Evolutionary conservation across 108 stramenopile species (phyloP), one percentile per base, ranked within the genome.

Genomic region (Skeletonema potamos): DNA sequence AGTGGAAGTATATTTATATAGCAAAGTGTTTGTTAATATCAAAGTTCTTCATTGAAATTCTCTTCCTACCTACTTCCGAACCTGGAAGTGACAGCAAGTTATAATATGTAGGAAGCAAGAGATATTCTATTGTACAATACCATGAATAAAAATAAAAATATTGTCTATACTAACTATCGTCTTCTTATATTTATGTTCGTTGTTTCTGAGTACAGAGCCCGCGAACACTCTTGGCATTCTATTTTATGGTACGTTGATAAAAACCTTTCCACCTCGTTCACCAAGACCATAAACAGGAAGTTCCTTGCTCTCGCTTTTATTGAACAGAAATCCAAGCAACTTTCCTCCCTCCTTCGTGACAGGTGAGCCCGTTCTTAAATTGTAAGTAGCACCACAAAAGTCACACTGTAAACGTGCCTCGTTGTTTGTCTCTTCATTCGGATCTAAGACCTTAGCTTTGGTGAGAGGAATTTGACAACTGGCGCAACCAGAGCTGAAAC

Each of bases 301-400:
- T 11, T 82, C 62, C 22, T 63, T 81, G 0, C 11, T 46, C 57
- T 85, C 63, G 3, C 74, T 56, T 39, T 78, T 62, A n/a, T 66
- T 62, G 30, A 82, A 63, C 27, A 78, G 73, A 62, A 93, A 85
- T 33, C 87, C 87, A 26, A 93, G 67, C 18, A 91, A 41, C 33
- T 87, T 87, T 11, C 76, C 75, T 5, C 80, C 76, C 13, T 77
- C 72, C 24, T 67, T 66, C 57, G 76, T 70, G 12, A 89, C 70
- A 37, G 70, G 75, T 27, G 70, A 54, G 0, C 92, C 92, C n/a
- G 87, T 87, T 54, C 82, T 74, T 30, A 89, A 43, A 74, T 85
- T 88, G 77, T 88, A 93, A 0, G 92, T 87, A 9, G 88, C 79
- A 46, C 85, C 81, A 70, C 92, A 89, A 72, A 89, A 87, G 46